These are phyloP conservation scores for Peronospora destructor DNA, from an alignment of 352 stramenopile species.

Conservation along the genomic window DNA sequence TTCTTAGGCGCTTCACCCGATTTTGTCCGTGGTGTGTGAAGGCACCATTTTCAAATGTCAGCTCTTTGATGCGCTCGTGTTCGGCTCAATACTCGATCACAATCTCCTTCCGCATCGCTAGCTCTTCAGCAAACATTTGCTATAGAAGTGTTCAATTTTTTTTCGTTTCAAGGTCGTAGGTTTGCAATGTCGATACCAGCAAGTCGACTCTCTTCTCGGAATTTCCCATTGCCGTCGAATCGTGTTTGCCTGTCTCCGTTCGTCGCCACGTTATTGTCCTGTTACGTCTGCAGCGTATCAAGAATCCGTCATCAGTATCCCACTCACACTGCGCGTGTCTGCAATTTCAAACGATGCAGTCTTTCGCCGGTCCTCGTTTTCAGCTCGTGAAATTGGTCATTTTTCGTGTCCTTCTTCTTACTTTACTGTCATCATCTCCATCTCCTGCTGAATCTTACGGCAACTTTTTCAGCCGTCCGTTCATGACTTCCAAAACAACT, in stretches of 20 bases:
- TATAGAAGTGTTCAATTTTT: too few species aligned
- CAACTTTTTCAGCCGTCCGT: slow-evolving; percentile 63
- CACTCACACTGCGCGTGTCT: slow-evolving; percentile 4
- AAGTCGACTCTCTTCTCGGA: slow-evolving; percentile 72
- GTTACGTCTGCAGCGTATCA: slow-evolving; percentile 39
- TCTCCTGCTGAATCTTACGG: slow-evolving; percentile 73
- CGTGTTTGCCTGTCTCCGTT: slow-evolving; percentile 62
- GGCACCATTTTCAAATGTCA: too few species aligned
- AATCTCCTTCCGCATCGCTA: too few species aligned
- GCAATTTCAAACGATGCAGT: slow-evolving; percentile 69
- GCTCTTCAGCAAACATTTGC: too few species aligned
- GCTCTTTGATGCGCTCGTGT: too few species aligned
- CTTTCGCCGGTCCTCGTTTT: slow-evolving; percentile 74
- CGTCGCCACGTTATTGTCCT: slow-evolving; percentile 55
- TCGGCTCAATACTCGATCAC: too few species aligned
- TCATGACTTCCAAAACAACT: slow-evolving; percentile 37
- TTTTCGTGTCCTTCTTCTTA: slow-evolving; percentile 58
- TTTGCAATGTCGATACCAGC: slow-evolving; percentile 69
- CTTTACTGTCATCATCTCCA: slow-evolving; percentile 63
- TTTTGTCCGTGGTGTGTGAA: too few species aligned
- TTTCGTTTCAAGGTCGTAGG: too few species aligned
- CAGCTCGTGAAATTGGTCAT: slow-evolving; percentile 74
- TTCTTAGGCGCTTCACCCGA: too few species aligned
- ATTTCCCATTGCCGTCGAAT: slow-evolving; percentile 72
- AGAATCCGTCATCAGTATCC: slow-evolving; percentile 3